These are phyloP conservation scores for Rhodosporidiobolus sp. DNA, from an alignment of 768 basidiomycete genomes.

Conservation along the genomic window DNA sequence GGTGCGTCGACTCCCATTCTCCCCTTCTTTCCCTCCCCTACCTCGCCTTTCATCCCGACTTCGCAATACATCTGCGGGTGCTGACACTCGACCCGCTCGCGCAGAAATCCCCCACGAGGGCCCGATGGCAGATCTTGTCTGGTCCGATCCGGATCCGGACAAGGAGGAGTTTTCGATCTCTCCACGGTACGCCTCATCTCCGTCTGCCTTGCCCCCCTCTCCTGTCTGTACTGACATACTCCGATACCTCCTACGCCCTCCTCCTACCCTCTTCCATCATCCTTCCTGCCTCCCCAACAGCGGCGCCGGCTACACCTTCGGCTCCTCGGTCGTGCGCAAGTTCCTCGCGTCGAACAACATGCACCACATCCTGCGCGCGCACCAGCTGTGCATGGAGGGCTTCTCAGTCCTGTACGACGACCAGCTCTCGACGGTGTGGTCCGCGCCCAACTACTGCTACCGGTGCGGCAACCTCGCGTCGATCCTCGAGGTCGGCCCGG, in stretches of 20 bases:
- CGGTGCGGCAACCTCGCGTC: conserved; percentile 96
- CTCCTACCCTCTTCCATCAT: conserved; percentile 9
- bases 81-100: not conserved
- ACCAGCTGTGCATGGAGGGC: conserved; percentile 99
- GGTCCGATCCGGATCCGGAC: conserved; percentile 99
- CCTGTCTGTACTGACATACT: too few relatives aligned
- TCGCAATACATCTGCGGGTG: too few relatives aligned
- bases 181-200: conserved; percentile 64
- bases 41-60: too few relatives aligned
- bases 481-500: conserved; percentile 91
- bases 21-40: too few relatives aligned
- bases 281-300: conserved; percentile 52
- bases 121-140: conserved; percentile 98
- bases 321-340: conserved; percentile 94
- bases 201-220: too few relatives aligned
- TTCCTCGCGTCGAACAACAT: conserved; percentile 94
- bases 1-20: too few relatives aligned
- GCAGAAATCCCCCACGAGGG: conserved; percentile 98
- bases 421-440: conserved; percentile 96
- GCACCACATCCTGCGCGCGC: conserved; percentile 95
- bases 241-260: too few relatives aligned
- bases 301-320: conserved; percentile 98
- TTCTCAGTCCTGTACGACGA: conserved; percentile 96
- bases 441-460: conserved; percentile 97
- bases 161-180: conserved; percentile 99